Percentiles rank a stretch among this genome's conserved stretches.
Conservation (phyloP, 2,329 filamentous ascomycete genomes). For the Cladorrhinum sp. region DNA sequence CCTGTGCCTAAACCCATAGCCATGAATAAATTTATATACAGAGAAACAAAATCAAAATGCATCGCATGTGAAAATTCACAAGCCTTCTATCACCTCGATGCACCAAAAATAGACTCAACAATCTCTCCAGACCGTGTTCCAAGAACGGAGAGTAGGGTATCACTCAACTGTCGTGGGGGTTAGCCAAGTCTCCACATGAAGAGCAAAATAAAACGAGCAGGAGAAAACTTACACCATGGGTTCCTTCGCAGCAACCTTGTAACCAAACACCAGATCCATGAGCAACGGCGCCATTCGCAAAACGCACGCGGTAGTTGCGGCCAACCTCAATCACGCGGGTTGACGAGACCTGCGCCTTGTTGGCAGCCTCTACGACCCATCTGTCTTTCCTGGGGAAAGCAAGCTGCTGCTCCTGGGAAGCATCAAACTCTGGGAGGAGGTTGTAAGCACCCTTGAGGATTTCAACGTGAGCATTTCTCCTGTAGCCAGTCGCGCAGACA, state of each 20-base stretch:
- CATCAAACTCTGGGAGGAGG: constrained; percentile 55
- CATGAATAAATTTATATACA: constrained; percentile 2
- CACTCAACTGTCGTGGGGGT: constrained; percentile 59
- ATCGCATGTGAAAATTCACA: neutral
- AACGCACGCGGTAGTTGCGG: constrained; percentile 75
- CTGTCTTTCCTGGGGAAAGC: constrained; percentile 17
- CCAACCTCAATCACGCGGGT: constrained; percentile 60
- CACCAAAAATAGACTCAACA: constrained; percentile 68
- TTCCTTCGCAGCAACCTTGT: constrained; percentile 90
- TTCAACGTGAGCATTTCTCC: constrained; percentile 71
- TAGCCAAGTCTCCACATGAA: constrained; percentile 16
- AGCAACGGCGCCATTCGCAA: constrained; percentile 66
- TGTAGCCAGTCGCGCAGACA: constrained; percentile 85
- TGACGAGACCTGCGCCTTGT: constrained; percentile 13
- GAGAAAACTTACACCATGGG: constrained; percentile 81
- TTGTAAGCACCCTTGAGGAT: constrained; percentile 66
- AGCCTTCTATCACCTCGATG: constrained; percentile 13
- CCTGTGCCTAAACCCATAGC: neutral
- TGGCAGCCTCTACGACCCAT: constrained; percentile 25
- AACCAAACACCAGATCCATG: constrained; percentile 78
- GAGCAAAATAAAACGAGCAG: neutral
- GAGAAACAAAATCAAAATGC: constrained; percentile 6
- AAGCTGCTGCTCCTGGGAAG: constrained; percentile 1
- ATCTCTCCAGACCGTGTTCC: constrained; percentile 74
- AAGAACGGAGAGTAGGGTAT: constrained; percentile 76